Percentiles rank a stretch among this genome's conserved stretches.
Evolutionary conservation across 208 protist genomes (phyloP).

Genomic region (Acanthamoeba lugdunensis): DNA sequence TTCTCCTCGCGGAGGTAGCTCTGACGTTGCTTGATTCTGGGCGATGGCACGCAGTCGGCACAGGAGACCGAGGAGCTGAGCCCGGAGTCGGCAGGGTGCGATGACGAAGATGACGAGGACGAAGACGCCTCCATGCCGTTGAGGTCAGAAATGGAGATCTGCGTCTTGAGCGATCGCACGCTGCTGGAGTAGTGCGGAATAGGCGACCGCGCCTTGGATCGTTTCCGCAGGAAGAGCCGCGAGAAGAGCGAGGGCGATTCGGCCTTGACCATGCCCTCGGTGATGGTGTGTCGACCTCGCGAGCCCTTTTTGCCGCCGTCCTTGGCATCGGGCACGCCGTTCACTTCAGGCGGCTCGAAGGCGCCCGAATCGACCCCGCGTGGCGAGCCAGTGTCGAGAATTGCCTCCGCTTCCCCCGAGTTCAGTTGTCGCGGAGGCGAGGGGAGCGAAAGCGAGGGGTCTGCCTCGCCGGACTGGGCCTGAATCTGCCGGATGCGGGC

Average conservation of each 20-base stretch:
- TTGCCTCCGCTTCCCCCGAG: neutral
- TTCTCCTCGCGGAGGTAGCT: conserved; percentile 29
- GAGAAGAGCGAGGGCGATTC: conserved; percentile 42
- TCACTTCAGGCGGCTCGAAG: neutral
- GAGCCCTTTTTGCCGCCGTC: neutral
- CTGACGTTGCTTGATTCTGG: neutral
- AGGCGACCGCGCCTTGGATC: neutral
- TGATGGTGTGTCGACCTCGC: neutral
- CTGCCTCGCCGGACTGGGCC: neutral
- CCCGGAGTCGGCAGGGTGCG: neutral
- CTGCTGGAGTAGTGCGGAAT: conserved; percentile 4
- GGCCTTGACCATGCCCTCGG: conserved; percentile 35
- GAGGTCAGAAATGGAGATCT: neutral
- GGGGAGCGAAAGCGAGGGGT: neutral
- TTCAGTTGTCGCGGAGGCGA: neutral
- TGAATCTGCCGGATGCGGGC: conserved; percentile 29
- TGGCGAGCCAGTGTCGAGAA: neutral
- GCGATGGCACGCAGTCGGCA: neutral
- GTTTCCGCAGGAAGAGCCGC: conserved; percentile 20
- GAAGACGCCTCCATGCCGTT: neutral
- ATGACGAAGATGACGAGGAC: neutral
- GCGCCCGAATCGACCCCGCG: neutral
- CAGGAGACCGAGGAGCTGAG: neutral
- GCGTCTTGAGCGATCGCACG: neutral
- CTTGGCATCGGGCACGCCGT: neutral